Evolutionary conservation across 345 rosid genomes (phyloP), one percentile per base, ranked within the genome.

Genomic region (Eucalyptus marginata): DNA sequence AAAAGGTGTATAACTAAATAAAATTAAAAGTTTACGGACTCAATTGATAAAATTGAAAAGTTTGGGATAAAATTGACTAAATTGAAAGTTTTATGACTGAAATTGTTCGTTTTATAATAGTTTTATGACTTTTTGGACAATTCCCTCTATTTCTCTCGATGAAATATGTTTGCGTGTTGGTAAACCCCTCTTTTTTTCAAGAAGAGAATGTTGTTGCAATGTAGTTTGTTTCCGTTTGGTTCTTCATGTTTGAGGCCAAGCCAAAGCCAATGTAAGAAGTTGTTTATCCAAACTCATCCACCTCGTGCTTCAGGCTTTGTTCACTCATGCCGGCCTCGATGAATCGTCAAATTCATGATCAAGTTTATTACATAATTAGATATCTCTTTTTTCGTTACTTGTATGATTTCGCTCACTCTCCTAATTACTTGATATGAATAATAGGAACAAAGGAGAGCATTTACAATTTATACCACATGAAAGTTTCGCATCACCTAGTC

Each of bases 31-130:
- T 52, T 52, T 18, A 18, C 13, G 4, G 49, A 49, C 14, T 49
- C 14, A 4, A 49, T 49, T 49, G 49, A 49, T 49, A 49, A 18
- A 52, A 56, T 56, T 56, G 6, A 56, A 9, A 56, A 22, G 0
- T 24, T 56, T 56, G 2, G 6, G 29, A 24, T 56, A 22, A 56
- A 56, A 56, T 56, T 4, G 12, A 56, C 29, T 4, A 56, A 56
- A 56, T 24, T 24, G 1, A 24, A 56, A 56, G 3, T 0, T 56
- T 56, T 56, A 20, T 22, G 3, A 24, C 1, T 24, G 27, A 56
- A 56, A 4, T 24, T 6, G 29, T 10, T 0, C n/a, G 5, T 13
- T 24, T 22, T 56, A 56, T 56, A 24, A 56, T 24, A 56, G 29
- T 2, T 56, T 56, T 56, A 56, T 9, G 8, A 56, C 13, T 56